Conservation (phyloP, 2,329 filamentous ascomycete genomes). For the Apiospora marii region DNA sequence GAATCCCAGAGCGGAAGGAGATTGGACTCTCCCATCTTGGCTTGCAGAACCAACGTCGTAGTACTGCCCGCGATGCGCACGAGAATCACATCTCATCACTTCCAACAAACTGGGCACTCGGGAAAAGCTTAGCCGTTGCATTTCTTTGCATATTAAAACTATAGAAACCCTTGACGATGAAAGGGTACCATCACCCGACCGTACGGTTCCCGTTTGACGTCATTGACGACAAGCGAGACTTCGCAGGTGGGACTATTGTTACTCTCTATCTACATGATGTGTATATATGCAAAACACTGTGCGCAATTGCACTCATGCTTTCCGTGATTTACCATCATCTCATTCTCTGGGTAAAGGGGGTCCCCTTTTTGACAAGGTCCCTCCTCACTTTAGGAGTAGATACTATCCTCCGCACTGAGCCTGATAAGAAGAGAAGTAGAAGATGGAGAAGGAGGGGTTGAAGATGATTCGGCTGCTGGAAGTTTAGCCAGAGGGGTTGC, state of each 20-base stretch:
- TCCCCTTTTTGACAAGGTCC: not conserved
- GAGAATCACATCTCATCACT: not conserved
- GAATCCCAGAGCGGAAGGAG: not conserved
- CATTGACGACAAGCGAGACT: not conserved
- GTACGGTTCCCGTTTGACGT: not conserved
- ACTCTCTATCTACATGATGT: constrained; percentile 18
- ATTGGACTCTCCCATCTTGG: not conserved
- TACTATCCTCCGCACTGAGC: not conserved
- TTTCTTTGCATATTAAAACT: constrained; percentile 1
- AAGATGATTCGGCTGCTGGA: not conserved
- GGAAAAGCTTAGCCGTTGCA: constrained; percentile 4
- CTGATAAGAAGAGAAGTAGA: not conserved
- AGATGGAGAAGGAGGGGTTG: not conserved
- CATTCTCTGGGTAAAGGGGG: not conserved
- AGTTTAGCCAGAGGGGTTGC: constrained; percentile 43
- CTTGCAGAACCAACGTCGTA: constrained; percentile 11
- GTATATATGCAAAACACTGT: constrained; percentile 10
- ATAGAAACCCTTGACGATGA: not conserved
- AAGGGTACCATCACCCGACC: not conserved
- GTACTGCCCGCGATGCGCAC: not conserved
- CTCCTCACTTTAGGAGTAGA: constrained; percentile 5
- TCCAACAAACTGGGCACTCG: not conserved
- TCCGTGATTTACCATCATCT: not conserved
- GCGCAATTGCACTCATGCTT: not conserved
- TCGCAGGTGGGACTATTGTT: not conserved